Conservation (phyloP, 2,329 filamentous ascomycete genomes). For the Talaromyces islandicus region DNA sequence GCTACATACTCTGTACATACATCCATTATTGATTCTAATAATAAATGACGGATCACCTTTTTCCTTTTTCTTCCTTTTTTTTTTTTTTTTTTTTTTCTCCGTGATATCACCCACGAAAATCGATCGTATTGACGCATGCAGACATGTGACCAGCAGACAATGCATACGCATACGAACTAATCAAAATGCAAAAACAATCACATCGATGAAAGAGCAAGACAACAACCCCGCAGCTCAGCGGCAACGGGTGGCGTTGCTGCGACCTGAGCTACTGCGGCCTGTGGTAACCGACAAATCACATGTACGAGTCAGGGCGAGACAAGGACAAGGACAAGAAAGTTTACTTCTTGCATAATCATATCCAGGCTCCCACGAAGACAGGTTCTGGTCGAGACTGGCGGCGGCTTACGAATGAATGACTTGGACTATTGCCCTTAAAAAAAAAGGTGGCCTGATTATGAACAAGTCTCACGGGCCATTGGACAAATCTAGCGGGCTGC, state of each 20-base stretch:
- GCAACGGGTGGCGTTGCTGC: background rate
- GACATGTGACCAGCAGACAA: background rate
- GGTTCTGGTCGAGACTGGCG: background rate
- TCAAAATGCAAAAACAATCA: background rate
- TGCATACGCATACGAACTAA: background rate
- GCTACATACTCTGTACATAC: too few species aligned
- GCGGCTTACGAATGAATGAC: background rate
- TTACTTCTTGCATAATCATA: too few species aligned
- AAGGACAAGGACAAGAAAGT: too few species aligned
- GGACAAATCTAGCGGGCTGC: background rate
- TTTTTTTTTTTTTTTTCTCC: too few species aligned
- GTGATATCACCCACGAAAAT: too few species aligned
- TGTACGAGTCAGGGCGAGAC: background rate
- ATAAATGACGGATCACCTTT: background rate
- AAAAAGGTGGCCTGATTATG: too few species aligned
- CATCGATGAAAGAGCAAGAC: background rate
- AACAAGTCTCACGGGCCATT: background rate
- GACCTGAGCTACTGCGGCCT: background rate
- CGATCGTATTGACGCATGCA: background rate
- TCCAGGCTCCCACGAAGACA: too few species aligned
- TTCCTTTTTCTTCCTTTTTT: background rate
- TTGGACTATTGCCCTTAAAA: too few species aligned
- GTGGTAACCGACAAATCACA: background rate
- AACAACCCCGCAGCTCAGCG: background rate
- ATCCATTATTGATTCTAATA: too few species aligned